phyloP scores from a whole-genome alignment of 2,329 filamentous ascomycete species.

The Camptophora hylomeconis region DNA sequence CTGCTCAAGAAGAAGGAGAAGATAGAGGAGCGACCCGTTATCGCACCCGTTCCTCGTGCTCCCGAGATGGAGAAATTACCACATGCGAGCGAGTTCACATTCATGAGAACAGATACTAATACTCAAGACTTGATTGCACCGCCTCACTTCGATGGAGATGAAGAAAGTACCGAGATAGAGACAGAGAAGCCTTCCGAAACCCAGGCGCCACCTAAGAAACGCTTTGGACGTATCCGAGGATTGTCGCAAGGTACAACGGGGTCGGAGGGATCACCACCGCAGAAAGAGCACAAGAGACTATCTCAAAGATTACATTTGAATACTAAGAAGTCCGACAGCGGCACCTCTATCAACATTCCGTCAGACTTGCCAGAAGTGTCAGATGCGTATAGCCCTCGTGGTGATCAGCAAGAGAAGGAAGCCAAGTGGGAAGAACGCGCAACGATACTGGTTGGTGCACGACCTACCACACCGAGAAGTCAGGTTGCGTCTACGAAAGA shows the following conservation, averaged over 20 bases:
- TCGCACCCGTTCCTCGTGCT: constrained; percentile 11
- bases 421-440: constrained; percentile 85
- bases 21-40: constrained; percentile 25
- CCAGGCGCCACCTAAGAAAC: constrained; percentile 17
- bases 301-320: constrained; percentile 58
- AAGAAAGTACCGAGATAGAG: constrained; percentile 14
- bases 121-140: constrained; percentile 67
- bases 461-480: constrained; percentile 4
- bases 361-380: constrained; percentile 63
- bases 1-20: constrained; percentile 52
- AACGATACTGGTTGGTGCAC: constrained; percentile 56
- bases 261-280: constrained; percentile 23
- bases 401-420: constrained; percentile 44
- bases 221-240: constrained; percentile 23
- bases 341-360: constrained; percentile 62
- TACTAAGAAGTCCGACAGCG: constrained; percentile 33
- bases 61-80: constrained; percentile 3
- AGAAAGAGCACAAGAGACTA: constrained; percentile 28
- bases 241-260: constrained; percentile 23
- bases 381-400: constrained; percentile 32
- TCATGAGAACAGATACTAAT: constrained; percentile 72
- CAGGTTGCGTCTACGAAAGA: constrained; percentile 4
- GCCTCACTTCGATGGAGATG: constrained; percentile 40
- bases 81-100: constrained; percentile 57
- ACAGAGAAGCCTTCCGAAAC: constrained; percentile 16